Evolutionary conservation across 176 grass and related monocot genomes (phyloP).

Genomic region (Oryza nivara): DNA sequence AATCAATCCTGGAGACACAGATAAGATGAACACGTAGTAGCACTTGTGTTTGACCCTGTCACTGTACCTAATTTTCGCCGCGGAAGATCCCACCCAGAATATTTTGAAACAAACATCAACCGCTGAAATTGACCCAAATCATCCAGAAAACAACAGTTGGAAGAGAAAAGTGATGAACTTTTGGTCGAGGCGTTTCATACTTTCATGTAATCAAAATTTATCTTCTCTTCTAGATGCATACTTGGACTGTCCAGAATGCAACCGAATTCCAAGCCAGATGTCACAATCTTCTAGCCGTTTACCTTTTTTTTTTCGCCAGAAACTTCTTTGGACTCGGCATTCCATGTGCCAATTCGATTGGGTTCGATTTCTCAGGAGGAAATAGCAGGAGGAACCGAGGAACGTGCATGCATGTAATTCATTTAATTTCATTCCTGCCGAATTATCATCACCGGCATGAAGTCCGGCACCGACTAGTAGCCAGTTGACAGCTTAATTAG

Average conservation of each 20-base stretch:
- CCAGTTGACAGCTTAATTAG: neutral
- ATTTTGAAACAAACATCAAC: neutral
- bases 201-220: neutral
- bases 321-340: slow-evolving; percentile 23
- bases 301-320: neutral
- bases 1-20: neutral
- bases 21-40: neutral
- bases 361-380: neutral
- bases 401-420: neutral
- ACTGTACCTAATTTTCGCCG: neutral
- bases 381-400: neutral
- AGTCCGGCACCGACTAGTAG: slow-evolving; percentile 15
- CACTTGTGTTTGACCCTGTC: neutral
- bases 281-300: neutral
- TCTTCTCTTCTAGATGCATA: neutral
- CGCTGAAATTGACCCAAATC: neutral
- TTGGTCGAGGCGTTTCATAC: neutral
- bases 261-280: neutral
- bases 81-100: neutral
- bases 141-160: neutral
- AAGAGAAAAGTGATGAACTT: neutral
- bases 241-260: neutral
- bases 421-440: neutral
- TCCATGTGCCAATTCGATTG: slow-evolving; percentile 1
- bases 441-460: slow-evolving; percentile 10